Conservation (phyloP, 1,139 yeast species). For the Zygosaccharomyces sapae region DNA sequence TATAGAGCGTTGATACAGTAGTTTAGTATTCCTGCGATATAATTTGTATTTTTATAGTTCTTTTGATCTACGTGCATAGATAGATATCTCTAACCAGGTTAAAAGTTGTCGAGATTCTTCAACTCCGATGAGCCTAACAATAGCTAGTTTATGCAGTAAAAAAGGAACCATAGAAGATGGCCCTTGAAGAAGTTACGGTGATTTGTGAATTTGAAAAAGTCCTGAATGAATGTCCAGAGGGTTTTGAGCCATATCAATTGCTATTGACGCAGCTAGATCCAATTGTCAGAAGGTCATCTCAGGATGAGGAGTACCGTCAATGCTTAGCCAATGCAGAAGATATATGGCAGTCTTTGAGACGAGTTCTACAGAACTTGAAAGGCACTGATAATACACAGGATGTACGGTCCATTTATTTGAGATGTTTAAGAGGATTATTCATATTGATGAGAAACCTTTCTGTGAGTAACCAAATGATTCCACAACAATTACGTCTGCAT, state of each 20-base stretch:
- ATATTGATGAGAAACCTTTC: constrained; percentile 39
- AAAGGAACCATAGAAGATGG: background rate
- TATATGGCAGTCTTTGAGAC: constrained; percentile 22
- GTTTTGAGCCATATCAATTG: constrained; percentile 11
- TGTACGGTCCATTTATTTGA: constrained; percentile 12
- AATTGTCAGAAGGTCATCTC: constrained; percentile 26
- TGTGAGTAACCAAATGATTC: constrained; percentile 30
- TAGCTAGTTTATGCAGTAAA: background rate
- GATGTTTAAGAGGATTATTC: constrained; percentile 37
- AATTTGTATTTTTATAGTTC: constrained; percentile 1
- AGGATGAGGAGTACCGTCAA: constrained; percentile 26
- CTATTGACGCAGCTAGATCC: constrained; percentile 20
- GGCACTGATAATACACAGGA: constrained; percentile 8
- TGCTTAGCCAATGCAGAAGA: constrained; percentile 19
- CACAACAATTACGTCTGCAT: constrained; percentile 22
- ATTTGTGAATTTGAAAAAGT: constrained; percentile 5
- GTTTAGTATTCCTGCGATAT: background rate
- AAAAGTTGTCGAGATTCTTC: background rate
- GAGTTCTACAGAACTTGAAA: constrained; percentile 10
- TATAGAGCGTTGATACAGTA: constrained; percentile 7
- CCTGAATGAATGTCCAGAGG: background rate
- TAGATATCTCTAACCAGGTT: background rate
- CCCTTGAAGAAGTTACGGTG: background rate
- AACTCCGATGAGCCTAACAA: background rate
- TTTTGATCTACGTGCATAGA: background rate